Evolutionary conservation across 129 eudicot species (phyloP), one percentile per base, ranked within the genome.

Genomic region (Arctium minus): DNA sequence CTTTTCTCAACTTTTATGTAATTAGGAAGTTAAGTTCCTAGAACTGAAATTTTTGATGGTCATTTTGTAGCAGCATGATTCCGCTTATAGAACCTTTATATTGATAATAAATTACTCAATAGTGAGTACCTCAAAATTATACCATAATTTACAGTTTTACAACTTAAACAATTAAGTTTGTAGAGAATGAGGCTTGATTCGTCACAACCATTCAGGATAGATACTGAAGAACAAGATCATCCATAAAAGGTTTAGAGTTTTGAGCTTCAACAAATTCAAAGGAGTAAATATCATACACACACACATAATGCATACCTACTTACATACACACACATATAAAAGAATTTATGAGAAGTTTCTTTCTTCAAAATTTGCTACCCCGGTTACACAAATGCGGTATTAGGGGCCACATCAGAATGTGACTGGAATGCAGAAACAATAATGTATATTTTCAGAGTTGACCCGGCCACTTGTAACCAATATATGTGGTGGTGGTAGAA

Each of bases 371-470:
- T 75, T 68, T 69, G 62, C 56, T 68, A 74, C 68, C 40, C 39
- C 8, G 8, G 29, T 33, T 56, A 53, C 67, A 81, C 75, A 44
- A 36, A 39, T 53, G 15, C 0, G 29, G 76, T 73, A 65, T 80
- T 48, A 36, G 72, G 80, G 78, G 74, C 80, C 87, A 73, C 80
- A 65, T 73, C 62, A 68, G 18, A 70, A 70, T 72, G 37, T 38
- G 62, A 38, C 39, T 2, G 27, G 17, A 12, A 67, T 65, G 62
- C 86, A 83, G 27, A 72, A 44, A 83, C 72, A 73, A 79, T 73
- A 64, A 73, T 72, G 73, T 27, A 65, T 39, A 74, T 79, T 64
- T 68, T 73, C 65, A 79, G 64, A 64, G 64, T 36, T 40, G 75
- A 40, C 76, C 83, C 80, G 79, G 78, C 74, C 44, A 78, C 46